phyloP scores from a whole-genome alignment of 106 monocot genomes.

The Dactylorhiza incarnata region DNA sequence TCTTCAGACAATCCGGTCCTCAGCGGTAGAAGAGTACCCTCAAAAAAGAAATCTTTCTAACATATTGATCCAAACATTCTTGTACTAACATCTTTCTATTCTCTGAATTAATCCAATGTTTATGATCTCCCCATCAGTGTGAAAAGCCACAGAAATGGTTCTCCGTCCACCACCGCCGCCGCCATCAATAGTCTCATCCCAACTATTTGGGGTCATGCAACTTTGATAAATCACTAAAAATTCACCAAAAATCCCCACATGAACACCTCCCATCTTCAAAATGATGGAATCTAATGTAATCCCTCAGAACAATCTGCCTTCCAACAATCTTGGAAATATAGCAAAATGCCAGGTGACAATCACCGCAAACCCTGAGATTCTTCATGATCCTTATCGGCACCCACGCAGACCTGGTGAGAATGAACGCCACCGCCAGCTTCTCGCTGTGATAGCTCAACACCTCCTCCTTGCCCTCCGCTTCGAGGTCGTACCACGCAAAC shows the following conservation, averaged over 20 bases:
- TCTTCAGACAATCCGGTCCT: no score
- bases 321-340: slow-evolving; percentile 64
- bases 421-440: slow-evolving; percentile 72
- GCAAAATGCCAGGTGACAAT: slow-evolving; percentile 64
- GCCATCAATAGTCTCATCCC: no score
- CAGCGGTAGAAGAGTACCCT: no score
- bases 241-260: slow-evolving; percentile 59
- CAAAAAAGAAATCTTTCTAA: no score
- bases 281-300: slow-evolving; percentile 64
- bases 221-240: no score
- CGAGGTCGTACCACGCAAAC: slow-evolving; percentile 62
- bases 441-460: slow-evolving; percentile 68
- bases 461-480: slow-evolving; percentile 66
- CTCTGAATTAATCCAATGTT: no score
- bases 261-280: slow-evolving; percentile 59
- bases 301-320: slow-evolving; percentile 43
- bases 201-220: no score
- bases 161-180: no score
- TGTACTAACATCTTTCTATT: no score
- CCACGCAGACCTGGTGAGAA: slow-evolving; percentile 44
- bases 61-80: no score
- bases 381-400: slow-evolving; percentile 75
- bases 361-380: slow-evolving; percentile 74
- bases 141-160: no score
- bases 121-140: no score